Percentiles rank a stretch among this genome's conserved stretches.
Conservation (phyloP, 805 yeast species). For the Wickerhamomyces silvicola region DNA sequence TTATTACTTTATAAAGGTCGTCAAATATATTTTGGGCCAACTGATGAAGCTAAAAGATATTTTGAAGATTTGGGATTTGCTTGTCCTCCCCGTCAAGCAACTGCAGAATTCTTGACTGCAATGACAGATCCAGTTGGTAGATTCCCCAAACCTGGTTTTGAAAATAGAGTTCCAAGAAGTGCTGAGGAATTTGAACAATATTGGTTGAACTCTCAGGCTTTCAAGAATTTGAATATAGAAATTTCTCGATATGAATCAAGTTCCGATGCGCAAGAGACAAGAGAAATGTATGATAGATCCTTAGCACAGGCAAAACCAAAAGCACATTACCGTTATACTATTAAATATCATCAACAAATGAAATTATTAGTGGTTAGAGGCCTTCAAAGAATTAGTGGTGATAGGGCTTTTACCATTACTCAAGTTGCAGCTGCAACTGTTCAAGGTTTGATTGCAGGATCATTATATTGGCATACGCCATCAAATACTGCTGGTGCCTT, state of each 20-base stretch:
- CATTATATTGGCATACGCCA: conserved; percentile 50
- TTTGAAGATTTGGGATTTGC: conserved; percentile 60
- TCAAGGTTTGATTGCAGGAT: conserved; percentile 54
- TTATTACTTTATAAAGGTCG: conserved; percentile 52
- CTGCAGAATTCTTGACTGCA: conserved; percentile 68
- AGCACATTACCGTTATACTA: conserved; percentile 22
- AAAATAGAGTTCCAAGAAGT: conserved; percentile 48
- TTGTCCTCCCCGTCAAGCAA: conserved; percentile 60
- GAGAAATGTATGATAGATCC: conserved; percentile 24
- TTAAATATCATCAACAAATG: conserved; percentile 38
- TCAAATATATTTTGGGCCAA: conserved; percentile 61
- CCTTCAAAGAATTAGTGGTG: conserved; percentile 50
- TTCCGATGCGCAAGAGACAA: conserved; percentile 26
- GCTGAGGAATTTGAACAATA: conserved; percentile 54
- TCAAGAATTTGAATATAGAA: conserved; percentile 31
- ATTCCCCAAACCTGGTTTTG: conserved; percentile 39
- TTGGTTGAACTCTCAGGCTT: conserved; percentile 49
- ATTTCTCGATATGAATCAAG: conserved; percentile 36
- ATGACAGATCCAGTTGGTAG: conserved; percentile 67
- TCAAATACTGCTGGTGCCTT: conserved; percentile 49
- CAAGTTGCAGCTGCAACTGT: conserved; percentile 26
- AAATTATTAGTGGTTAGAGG: conserved; percentile 43
- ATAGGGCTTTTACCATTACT: conserved; percentile 40
- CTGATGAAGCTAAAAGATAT: conserved; percentile 45
- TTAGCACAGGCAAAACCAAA: conserved; percentile 24